Evolutionary conservation across 2,329 filamentous ascomycete genomes (phyloP), one percentile per base, ranked within the genome.

Genomic region (Neophaeococcomyces mojaviensis): DNA sequence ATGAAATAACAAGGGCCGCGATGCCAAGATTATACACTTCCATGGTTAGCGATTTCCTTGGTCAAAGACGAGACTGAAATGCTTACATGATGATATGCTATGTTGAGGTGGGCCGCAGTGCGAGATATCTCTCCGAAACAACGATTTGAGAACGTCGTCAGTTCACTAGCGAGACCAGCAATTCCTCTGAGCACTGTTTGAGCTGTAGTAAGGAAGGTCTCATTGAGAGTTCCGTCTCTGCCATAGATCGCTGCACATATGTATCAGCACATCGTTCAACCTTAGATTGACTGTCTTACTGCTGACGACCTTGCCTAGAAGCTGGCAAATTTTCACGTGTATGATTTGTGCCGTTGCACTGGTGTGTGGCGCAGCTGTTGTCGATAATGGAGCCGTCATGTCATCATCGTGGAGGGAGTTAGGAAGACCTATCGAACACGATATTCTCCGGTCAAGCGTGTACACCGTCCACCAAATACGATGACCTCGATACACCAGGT

Each of bases 401-500:
- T 77, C 70, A n/a, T 74, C 68, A 28, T 77, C 72, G n/a, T 64
- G 61, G 2, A 77, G 63, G 0, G 70, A 68, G 38, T 70, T 66
- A 0, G 74, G 73, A 0, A 74, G 49, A 0, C 74, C 74, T 68
- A 77, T 73, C 2, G 76, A 51, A 0, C 72, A 73, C 1, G 72
- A 73, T 65, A 77, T 73, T 51, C 76, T 67, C 2, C 73, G 65
- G 42, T 77, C 74, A 1, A 77, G 57, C 1, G 77, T 63, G 33
- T 74, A 76, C 0, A 75, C 64, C 0, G 74, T 77, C 73, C 73
- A 77, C 72, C 72, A 77, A 8, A 73, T 64, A 28, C 66, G 67
- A 1, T 71, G 68, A 40, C 68, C 71, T 43, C 74, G 59, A 47
- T 76, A 65, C 0, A 73, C 67, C 1, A 65, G 53, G 0, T 54